Evolutionary conservation across 2,329 filamentous ascomycete genomes (phyloP), one percentile per base, ranked within the genome.

Genomic region (Calonectria pauciramosa): DNA sequence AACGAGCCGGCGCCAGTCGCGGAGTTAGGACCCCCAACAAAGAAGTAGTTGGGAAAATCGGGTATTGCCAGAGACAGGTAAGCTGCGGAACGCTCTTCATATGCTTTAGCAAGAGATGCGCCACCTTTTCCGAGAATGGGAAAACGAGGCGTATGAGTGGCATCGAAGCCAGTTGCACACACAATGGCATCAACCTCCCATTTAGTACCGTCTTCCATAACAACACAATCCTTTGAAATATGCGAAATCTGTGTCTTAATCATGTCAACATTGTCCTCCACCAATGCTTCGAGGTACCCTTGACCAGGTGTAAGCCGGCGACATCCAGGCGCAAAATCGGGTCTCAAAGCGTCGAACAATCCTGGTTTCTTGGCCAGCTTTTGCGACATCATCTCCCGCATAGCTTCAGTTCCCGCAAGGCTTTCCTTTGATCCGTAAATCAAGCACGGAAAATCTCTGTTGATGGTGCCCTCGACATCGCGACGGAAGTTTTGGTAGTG

Each of bases 201-300:
- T 8, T 41, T n/a, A 9, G 36, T 28, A 4, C 56, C 56, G 16
- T 63, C 56, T 13, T 63, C 36, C 9, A 38, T 16, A 16, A 63
- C 56, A 11, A 63, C 23, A 13, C 56, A 34, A 4, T 63, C 13
- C 14, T 63, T 41, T 23, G 56, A 11, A 18, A 63, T 41, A 14
- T 28, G 56, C 2, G 56, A 41, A 18, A 63, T 63, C 2, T 34
- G 56, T 13, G 56, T 63, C 56, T 63, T 63, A 23, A 63, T 41
- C 56, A 63, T 63, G 6, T 63, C 56, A 7, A 63, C 56, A 13
- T 63, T 63, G 16, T 63, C 56, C 18, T 63, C 34, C 3, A 63
- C 56, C 34, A 63, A 41, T 20, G 56, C 56, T 63, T 63, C 56
- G 8, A 63, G 56, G 23, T 63, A 63, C 3, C 56, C 56, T 63